Evolutionary conservation across 495 filamentous ascomycete genomes (phyloP).

Genomic region (Haplographium delicatum): DNA sequence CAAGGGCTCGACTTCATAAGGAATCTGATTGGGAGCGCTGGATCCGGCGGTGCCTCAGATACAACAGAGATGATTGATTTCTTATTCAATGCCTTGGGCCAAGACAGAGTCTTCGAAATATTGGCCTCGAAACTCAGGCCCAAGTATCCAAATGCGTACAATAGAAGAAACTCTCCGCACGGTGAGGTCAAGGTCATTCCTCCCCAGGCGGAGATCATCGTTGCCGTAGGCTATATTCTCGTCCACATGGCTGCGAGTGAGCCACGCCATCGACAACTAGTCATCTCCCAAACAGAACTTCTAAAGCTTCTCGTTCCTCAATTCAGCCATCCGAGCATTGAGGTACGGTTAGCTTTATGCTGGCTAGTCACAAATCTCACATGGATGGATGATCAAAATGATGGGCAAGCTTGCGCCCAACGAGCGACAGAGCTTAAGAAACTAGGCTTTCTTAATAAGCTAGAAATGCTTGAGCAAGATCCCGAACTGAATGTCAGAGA

Average conservation of each 20-base stretch:
- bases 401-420: conserved; percentile 52
- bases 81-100: conserved; percentile 69
- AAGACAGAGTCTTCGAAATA: conserved; percentile 69
- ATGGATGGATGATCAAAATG: conserved; percentile 67
- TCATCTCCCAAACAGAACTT: conserved; percentile 51
- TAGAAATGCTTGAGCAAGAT: conserved; percentile 64
- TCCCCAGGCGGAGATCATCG: conserved; percentile 67
- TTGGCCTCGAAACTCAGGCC: conserved; percentile 65
- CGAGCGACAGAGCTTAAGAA: conserved; percentile 63
- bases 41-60: conserved; percentile 61
- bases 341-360: conserved; percentile 68
- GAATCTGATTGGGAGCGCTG: conserved; percentile 74
- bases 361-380: conserved; percentile 81
- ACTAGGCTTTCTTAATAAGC: conserved; percentile 63
- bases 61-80: conserved; percentile 77
- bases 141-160: conserved; percentile 43
- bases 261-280: conserved; percentile 64
- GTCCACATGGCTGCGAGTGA: conserved; percentile 79
- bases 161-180: conserved; percentile 24
- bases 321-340: conserved; percentile 61
- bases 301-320: conserved; percentile 63
- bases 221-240: conserved; percentile 67
- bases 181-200: conserved; percentile 40
- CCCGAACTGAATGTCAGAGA: conserved; percentile 78
- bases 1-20: conserved; percentile 83